These are phyloP conservation scores for Oryza punctata DNA, from an alignment of 176 grass and related monocot species.

Conservation along the genomic window DNA sequence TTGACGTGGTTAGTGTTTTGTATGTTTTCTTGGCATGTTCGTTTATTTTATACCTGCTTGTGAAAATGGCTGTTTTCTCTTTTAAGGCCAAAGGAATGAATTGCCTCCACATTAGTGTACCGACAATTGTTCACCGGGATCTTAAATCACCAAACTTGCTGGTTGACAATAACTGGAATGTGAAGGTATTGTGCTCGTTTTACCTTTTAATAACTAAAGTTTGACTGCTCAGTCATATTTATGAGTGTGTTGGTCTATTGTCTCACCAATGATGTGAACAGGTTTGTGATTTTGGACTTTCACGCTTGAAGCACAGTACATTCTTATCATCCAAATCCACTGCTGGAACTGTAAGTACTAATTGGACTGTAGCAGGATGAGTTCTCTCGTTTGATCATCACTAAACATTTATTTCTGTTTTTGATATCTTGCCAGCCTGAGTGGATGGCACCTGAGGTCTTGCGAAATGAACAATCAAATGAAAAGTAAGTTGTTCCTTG, in stretches of 20 bases:
- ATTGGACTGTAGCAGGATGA: conserved; percentile 7
- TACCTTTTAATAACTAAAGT: conserved; percentile 33
- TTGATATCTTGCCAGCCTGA: conserved; percentile 61
- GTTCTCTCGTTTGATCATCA: neutral
- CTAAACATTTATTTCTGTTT: conserved; percentile 10
- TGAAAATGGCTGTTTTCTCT: conserved; percentile 25
- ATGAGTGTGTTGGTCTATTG: conserved; percentile 15
- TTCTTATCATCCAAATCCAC: conserved; percentile 99
- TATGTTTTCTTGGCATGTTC: conserved; percentile 41
- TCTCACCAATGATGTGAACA: conserved; percentile 40
- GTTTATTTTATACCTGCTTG: conserved; percentile 31
- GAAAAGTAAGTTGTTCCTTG: conserved; percentile 78
- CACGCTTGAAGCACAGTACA: conserved; percentile 94
- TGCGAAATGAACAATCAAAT: conserved; percentile 97
- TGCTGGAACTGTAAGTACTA: conserved; percentile 89
- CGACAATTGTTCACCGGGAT: conserved; percentile 98
- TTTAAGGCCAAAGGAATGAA: conserved; percentile 98
- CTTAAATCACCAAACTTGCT: conserved; percentile 99
- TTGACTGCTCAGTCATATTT: neutral
- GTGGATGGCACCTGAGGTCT: conserved; percentile 99
- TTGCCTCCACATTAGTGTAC: conserved; percentile 87
- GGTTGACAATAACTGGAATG: conserved; percentile 98
- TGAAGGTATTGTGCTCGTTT: conserved; percentile 67
- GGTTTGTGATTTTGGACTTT: conserved; percentile 99
- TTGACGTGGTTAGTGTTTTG: conserved; percentile 85